phyloP scores from a whole-genome alignment of 2,329 filamentous ascomycete species.

The Trichoderma sp. region DNA sequence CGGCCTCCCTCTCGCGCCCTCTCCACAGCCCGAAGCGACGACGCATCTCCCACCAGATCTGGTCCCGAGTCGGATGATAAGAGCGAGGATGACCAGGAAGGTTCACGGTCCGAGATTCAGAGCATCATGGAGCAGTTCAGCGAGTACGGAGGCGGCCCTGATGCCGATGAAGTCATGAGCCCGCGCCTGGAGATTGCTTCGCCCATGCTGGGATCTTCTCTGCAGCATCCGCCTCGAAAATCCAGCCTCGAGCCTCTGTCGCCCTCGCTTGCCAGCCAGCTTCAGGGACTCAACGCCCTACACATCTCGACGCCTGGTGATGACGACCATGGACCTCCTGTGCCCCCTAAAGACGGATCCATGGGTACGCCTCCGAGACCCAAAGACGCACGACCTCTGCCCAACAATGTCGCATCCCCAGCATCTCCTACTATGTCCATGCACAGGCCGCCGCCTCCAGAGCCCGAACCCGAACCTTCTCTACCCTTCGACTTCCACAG shows the following conservation, averaged over 20 bases:
- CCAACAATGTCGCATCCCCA: constrained; percentile 36
- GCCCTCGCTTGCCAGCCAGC: constrained; percentile 49
- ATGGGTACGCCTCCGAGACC: constrained; percentile 40
- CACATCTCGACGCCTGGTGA: constrained; percentile 42
- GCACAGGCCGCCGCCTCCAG: constrained; percentile 68
- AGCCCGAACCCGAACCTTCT: constrained; percentile 76
- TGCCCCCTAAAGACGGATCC: constrained; percentile 61
- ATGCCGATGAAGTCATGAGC: constrained; percentile 86
- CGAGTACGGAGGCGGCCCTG: constrained; percentile 69
- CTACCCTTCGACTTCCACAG: constrained; percentile 96
- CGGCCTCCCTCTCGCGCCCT: constrained; percentile 61
- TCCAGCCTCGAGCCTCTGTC: constrained; percentile 80
- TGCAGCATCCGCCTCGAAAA: constrained; percentile 76
- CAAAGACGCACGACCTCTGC: constrained; percentile 41
- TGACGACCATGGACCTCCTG: constrained; percentile 56
- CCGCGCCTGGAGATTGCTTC: constrained; percentile 81
- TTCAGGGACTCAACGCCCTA: constrained; percentile 50
- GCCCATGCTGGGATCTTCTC: constrained; percentile 67
- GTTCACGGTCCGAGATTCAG: constrained; percentile 84
- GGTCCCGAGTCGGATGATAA: constrained; percentile 59
- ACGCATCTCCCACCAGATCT: constrained; percentile 54
- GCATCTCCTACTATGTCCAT: constrained; percentile 52
- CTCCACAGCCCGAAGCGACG: constrained; percentile 50
- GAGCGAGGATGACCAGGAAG: constrained; percentile 67
- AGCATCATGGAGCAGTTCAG: constrained; percentile 98